Conservation (phyloP, 2,329 filamentous ascomycete genomes). For the Pseudopithomyces chartarum region DNA sequence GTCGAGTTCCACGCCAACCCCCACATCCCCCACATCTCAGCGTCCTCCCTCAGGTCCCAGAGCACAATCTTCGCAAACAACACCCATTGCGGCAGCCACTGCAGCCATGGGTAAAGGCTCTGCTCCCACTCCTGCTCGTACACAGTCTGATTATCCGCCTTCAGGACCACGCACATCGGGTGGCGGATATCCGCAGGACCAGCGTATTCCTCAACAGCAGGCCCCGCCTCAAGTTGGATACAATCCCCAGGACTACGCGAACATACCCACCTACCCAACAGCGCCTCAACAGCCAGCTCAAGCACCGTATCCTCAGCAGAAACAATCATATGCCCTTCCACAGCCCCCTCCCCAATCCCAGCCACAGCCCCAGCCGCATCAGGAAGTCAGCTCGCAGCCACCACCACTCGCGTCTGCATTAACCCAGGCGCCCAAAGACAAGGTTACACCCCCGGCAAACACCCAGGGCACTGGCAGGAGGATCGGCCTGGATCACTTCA, state of each 20-base stretch:
- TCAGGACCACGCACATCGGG: conserved; percentile 37
- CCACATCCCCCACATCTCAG: conserved; percentile 54
- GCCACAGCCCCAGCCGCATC: conserved; percentile 55
- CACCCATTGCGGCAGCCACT: conserved; percentile 52
- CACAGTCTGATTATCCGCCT: conserved; percentile 50
- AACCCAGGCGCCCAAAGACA: conserved; percentile 48
- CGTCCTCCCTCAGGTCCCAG: conserved; percentile 54
- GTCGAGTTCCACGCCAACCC: conserved; percentile 41
- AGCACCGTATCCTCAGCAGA: conserved; percentile 40
- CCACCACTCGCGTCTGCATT: conserved; percentile 35
- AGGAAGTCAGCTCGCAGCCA: conserved; percentile 46
- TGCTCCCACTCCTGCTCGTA: conserved; percentile 50
- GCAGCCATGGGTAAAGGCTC: conserved; percentile 52
- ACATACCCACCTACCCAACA: conserved; percentile 45
- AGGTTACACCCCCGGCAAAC: conserved; percentile 71
- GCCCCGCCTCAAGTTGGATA: conserved; percentile 65
- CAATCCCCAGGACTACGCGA: conserved; percentile 77
- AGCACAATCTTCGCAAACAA: conserved; percentile 54
- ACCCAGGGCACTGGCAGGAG: conserved; percentile 74
- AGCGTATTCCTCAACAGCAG: conserved; percentile 48
- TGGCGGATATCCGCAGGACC: conserved; percentile 45
- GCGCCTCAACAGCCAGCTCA: conserved; percentile 38
- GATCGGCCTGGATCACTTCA: conserved; percentile 97
- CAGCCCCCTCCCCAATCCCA: conserved; percentile 55
- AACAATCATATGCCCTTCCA: conserved; percentile 37